Conservation (phyloP, 2,329 filamentous ascomycete genomes). For the Calonectria pteridis region DNA sequence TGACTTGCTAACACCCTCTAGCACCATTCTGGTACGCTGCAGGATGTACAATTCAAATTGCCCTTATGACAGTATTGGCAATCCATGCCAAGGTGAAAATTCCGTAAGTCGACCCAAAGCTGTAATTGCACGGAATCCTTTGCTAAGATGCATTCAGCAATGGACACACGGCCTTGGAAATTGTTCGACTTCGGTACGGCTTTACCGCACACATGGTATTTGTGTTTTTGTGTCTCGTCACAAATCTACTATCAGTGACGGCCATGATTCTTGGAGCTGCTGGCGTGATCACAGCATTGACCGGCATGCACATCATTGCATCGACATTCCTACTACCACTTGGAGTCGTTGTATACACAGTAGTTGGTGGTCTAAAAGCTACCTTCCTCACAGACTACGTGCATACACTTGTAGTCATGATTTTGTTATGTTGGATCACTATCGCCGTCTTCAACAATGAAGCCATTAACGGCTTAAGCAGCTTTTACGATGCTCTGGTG, state of each 20-base stretch:
- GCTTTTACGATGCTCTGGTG: constrained; percentile 80
- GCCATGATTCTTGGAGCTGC: constrained; percentile 27
- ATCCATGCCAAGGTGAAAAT: constrained; percentile 28
- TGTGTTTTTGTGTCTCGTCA: constrained; percentile 22
- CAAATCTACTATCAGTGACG: constrained; percentile 18
- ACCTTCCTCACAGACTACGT: constrained; percentile 85
- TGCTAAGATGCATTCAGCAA: not conserved
- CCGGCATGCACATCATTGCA: constrained; percentile 24
- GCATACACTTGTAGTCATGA: constrained; percentile 83
- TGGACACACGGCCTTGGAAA: constrained; percentile 22
- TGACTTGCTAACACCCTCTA: not conserved
- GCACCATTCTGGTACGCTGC: constrained; percentile 28
- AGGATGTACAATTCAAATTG: constrained; percentile 26
- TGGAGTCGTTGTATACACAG: constrained; percentile 74
- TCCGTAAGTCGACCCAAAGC: not conserved
- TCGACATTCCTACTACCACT: constrained; percentile 18
- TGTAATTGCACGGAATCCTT: not conserved
- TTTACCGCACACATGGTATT: constrained; percentile 25
- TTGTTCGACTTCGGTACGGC: constrained; percentile 22
- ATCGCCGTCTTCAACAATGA: constrained; percentile 76
- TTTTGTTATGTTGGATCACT: constrained; percentile 83
- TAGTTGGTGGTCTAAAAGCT: constrained; percentile 80
- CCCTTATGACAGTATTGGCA: constrained; percentile 23
- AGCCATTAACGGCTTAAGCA: constrained; percentile 76
- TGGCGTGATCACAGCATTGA: constrained; percentile 24